phyloP scores from a whole-genome alignment of 352 stramenopile genomes.

The Blastocystis hominis region DNA sequence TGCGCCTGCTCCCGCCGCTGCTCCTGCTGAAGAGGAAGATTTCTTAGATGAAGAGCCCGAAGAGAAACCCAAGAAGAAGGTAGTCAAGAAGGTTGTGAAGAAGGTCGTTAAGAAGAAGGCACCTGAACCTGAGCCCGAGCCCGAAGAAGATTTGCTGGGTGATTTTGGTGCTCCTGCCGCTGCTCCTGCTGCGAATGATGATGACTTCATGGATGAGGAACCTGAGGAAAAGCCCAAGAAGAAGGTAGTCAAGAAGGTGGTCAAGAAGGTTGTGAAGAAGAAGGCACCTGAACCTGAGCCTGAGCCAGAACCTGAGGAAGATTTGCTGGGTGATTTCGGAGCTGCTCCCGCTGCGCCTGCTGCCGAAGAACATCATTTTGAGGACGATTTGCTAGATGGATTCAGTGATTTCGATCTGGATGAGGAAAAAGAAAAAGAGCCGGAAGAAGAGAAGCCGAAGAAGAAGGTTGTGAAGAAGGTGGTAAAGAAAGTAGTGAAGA shows the following conservation, averaged over 20 bases:
- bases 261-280: constrained; percentile 47
- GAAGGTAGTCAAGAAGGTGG: constrained; percentile 41
- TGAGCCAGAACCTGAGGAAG: constrained; percentile 43
- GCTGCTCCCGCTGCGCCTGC: neutral
- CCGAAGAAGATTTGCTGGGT: constrained; percentile 7
- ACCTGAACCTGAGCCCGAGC: neutral
- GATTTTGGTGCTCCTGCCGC: neutral
- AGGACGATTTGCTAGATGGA: constrained; percentile 40
- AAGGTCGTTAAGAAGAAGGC: constrained; percentile 57
- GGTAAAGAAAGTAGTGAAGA: constrained; percentile 40
- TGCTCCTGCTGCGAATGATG: neutral
- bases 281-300: constrained; percentile 36
- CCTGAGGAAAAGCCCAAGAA: constrained; percentile 42
- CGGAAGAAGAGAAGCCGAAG: constrained; percentile 44
- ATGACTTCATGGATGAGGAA: constrained; percentile 1
- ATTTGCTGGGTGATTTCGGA: constrained; percentile 34
- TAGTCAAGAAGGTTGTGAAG: constrained; percentile 42
- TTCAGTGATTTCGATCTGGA: neutral
- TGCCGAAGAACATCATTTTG: neutral
- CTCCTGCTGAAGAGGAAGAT: neutral
- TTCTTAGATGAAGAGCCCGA: neutral
- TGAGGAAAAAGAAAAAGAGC: neutral
- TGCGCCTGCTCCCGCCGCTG: neutral
- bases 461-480: constrained; percentile 44
- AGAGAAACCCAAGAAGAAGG: constrained; percentile 56